Evolutionary conservation across 495 filamentous ascomycete genomes (phyloP).

Genomic region (Schizothecium vesticola): DNA sequence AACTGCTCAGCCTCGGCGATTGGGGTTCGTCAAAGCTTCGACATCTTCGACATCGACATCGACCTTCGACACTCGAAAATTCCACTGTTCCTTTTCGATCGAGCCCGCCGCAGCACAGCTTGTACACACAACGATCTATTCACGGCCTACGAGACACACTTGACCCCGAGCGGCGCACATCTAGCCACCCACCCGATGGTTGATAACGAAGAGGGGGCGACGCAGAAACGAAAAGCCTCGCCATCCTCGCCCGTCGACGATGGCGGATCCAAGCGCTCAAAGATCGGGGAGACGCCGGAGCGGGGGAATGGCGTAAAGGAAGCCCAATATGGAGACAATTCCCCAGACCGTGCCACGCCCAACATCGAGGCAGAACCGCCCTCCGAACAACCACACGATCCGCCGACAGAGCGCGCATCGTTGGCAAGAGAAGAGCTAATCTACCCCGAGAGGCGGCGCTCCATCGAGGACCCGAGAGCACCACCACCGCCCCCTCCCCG

Average conservation of each 20-base stretch:
- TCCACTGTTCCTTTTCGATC: neutral
- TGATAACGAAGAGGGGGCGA: neutral
- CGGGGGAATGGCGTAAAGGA: neutral
- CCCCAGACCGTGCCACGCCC: neutral
- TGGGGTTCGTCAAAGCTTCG: neutral
- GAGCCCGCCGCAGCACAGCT: neutral
- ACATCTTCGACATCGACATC: neutral
- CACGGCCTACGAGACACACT: neutral
- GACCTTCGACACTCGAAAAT: neutral
- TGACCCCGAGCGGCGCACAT: neutral
- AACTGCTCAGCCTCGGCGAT: neutral
- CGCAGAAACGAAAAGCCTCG: conserved; percentile 26
- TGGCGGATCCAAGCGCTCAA: conserved; percentile 20
- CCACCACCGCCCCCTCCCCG: conserved; percentile 18
- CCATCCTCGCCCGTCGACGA: conserved; percentile 11
- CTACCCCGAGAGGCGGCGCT: neutral
- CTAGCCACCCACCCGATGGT: conserved; percentile 1
- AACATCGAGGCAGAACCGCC: neutral
- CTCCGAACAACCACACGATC: neutral
- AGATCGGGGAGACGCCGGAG: neutral
- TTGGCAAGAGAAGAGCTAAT: neutral
- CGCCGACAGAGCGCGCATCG: neutral
- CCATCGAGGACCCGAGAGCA: neutral
- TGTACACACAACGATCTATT: neutral
- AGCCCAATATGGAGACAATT: neutral